Evolutionary conservation across 176 grass and related monocot genomes (phyloP), one percentile per base, ranked within the genome.

Genomic region (Thinopyrum elongatum): DNA sequence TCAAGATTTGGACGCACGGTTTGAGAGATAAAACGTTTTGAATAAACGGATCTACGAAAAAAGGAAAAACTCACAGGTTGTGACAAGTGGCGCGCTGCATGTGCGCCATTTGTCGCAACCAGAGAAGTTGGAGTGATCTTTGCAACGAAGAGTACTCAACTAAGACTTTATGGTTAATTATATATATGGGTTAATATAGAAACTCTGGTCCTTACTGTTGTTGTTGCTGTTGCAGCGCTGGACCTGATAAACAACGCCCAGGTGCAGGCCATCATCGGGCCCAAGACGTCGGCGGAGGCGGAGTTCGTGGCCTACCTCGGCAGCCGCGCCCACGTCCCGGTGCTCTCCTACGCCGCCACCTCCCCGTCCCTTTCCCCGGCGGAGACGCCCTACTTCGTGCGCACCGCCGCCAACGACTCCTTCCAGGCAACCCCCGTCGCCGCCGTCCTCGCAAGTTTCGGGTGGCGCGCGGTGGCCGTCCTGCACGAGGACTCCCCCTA

Each of bases 401-500:
- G 91, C 82, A 41, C 94, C 29, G 90, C 62, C 4, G 76, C 58
- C 84, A 89, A 80, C 10, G 94, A 93, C 70, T 86, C 94, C 82
- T 72, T 57, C 70, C 94, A 95, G 85, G 51, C 84, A 5, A 69
- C 26, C 19, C 89, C 91, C 33, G 11, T 95, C 36, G 94, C 91
- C 12, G 87, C 91, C 57, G 9, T 88, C 58, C 73, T 91, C 57
- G 33, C 36, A 17, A 14, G 70, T 49, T 96, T 91, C 85, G 1
- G 21, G 11, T 96, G 94, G 94, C 86, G 70, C 22, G 71, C 79
- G 0, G 91, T 64, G 3, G 78, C 23, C 10, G 67, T 84, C 57
- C 16, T 91, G 21, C 89, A 93, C 82, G 94, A 96, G 35, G 91
- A 96, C 68, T 93, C 91, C 14, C 72, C 77, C 19, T 96, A 93